Evolutionary conservation across 2,329 filamentous ascomycete genomes (phyloP).

Genomic region (Coleophoma eucalyptorum): DNA sequence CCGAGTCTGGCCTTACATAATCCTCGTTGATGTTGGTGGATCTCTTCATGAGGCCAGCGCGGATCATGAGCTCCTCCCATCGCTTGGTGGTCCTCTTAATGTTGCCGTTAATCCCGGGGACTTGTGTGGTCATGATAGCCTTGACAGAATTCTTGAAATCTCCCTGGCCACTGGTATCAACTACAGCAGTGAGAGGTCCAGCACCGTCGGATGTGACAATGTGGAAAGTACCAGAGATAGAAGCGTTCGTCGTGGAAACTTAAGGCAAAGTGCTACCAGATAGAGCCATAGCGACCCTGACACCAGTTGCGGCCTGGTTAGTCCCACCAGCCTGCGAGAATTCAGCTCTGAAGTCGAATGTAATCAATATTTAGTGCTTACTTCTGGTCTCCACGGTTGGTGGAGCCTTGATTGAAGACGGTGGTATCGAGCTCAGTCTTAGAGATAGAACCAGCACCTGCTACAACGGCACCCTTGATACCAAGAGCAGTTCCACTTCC

Average conservation of each 20-base stretch:
- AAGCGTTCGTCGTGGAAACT: slow-evolving; percentile 29
- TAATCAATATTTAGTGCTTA: neutral
- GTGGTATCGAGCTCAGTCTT: slow-evolving; percentile 10
- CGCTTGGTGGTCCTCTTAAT: slow-evolving; percentile 23
- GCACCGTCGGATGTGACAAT: slow-evolving; percentile 39
- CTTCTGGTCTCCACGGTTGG: slow-evolving; percentile 19
- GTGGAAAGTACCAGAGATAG: slow-evolving; percentile 32
- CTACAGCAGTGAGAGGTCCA: slow-evolving; percentile 32
- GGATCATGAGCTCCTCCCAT: slow-evolving; percentile 6
- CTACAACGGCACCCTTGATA: slow-evolving; percentile 35
- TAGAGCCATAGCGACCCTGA: slow-evolving; percentile 29
- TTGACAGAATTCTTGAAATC: slow-evolving; percentile 25
- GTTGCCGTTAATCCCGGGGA: slow-evolving; percentile 32
- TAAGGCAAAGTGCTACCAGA: slow-evolving; percentile 36
- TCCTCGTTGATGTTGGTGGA: slow-evolving; percentile 13
- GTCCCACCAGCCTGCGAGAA: slow-evolving; percentile 4
- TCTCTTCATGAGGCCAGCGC: slow-evolving; percentile 9
- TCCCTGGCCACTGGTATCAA: slow-evolving; percentile 32
- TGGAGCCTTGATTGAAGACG: slow-evolving; percentile 24
- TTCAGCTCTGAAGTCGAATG: neutral
- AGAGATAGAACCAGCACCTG: slow-evolving; percentile 22
- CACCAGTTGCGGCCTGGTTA: slow-evolving; percentile 28
- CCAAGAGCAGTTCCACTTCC: slow-evolving; percentile 36
- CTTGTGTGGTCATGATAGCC: slow-evolving; percentile 28
- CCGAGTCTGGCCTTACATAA: neutral